These are phyloP conservation scores for Triangularia verruculosa DNA, from an alignment of 2,329 filamentous ascomycete genomes.

Conservation along the genomic window DNA sequence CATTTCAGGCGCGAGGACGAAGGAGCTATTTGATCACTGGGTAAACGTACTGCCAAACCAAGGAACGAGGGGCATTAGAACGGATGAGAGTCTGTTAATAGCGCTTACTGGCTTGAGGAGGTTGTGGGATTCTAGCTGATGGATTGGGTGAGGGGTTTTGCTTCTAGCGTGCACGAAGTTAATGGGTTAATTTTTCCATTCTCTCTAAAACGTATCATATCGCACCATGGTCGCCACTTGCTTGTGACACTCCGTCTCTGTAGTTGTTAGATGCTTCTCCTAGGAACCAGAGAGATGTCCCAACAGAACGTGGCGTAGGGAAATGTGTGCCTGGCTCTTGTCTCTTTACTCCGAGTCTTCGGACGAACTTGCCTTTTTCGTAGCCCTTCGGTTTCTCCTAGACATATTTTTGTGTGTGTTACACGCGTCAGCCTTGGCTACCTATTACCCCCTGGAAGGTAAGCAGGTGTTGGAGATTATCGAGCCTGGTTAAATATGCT, in stretches of 20 bases:
- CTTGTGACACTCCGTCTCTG: too few relatives aligned
- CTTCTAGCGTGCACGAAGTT: background rate
- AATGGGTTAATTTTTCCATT: background rate
- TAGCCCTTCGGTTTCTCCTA: background rate
- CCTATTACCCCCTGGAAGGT: background rate
- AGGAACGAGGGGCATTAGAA: conserved; percentile 77
- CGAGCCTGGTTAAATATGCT: background rate
- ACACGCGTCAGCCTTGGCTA: background rate
- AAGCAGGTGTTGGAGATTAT: background rate
- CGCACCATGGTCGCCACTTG: too few relatives aligned
- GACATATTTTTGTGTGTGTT: too few relatives aligned
- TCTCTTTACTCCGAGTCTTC: background rate
- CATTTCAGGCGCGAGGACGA: conserved; percentile 61
- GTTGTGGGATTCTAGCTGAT: conserved; percentile 45
- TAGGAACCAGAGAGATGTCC: background rate
- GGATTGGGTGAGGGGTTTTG: background rate
- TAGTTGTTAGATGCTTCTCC: too few relatives aligned
- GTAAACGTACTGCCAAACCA: conserved; percentile 77
- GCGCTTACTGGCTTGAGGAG: conserved; percentile 66
- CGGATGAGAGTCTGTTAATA: conserved; percentile 79
- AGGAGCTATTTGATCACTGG: conserved; percentile 79
- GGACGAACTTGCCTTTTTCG: background rate
- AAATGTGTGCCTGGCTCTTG: background rate
- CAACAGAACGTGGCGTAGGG: background rate
- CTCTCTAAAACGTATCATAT: too few relatives aligned